These are phyloP conservation scores for Oryza coarctata DNA, from an alignment of 176 grass and related monocot genomes.

Conservation along the genomic window DNA sequence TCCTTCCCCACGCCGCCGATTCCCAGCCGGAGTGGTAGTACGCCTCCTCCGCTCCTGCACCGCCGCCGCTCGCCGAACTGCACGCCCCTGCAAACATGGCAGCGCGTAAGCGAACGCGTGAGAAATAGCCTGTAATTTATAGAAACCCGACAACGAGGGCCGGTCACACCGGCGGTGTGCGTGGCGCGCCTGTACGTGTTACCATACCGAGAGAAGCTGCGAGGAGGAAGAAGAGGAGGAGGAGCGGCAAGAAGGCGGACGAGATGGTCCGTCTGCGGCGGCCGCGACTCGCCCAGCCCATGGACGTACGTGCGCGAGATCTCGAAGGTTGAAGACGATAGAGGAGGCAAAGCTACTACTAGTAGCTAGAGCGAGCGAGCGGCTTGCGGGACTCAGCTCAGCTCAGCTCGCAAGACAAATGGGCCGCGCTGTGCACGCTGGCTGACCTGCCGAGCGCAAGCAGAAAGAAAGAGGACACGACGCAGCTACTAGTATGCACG, in stretches of 20 bases:
- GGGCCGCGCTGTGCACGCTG: too few species aligned
- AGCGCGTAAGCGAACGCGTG: neutral
- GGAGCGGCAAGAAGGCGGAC: neutral
- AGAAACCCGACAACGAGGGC: too few species aligned
- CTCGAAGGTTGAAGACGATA: too few species aligned
- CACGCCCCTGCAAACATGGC: conserved; percentile 22
- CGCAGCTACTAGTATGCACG: too few species aligned
- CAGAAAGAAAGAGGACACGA: neutral
- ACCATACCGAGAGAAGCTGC: conserved; percentile 34
- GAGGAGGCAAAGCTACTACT: too few species aligned
- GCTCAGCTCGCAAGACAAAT: neutral
- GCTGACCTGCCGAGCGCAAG: too few species aligned
- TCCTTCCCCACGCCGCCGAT: neutral
- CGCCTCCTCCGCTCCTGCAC: neutral
- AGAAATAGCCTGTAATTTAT: neutral
- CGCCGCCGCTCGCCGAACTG: conserved; percentile 5
- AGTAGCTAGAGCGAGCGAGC: neutral
- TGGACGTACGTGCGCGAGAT: too few species aligned
- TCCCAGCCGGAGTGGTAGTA: conserved; percentile 29
- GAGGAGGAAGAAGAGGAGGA: conserved; percentile 29
- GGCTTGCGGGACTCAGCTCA: neutral
- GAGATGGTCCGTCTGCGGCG: conserved; percentile 18
- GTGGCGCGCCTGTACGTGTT: too few species aligned
- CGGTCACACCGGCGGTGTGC: too few species aligned
- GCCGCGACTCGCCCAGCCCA: conserved; percentile 19